A percentile compares a stretch with the other conserved stretches of the same genome.
phyloP scores from a whole-genome alignment of 176 grass and related monocot species.

The Rhipidocladum racemiflorum region DNA sequence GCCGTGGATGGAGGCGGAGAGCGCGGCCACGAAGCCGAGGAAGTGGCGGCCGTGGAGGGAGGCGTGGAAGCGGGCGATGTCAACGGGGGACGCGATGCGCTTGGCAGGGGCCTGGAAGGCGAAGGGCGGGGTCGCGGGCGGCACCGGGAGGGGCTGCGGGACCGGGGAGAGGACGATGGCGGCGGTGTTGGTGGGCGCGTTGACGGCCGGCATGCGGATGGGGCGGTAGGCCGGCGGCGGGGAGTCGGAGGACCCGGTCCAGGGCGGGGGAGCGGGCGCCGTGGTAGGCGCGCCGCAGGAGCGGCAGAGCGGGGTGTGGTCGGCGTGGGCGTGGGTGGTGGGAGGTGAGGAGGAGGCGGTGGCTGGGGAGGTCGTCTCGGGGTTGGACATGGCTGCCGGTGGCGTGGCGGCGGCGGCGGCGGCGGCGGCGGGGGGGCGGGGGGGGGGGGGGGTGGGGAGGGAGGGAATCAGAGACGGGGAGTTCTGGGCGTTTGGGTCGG shows the following conservation, averaged over 20 bases:
- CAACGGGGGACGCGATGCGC: conserved; percentile 58
- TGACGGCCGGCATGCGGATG: conserved; percentile 76
- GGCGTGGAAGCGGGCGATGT: conserved; percentile 61
- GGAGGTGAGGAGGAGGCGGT: conserved; percentile 19
- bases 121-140: conserved; percentile 41
- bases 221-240: conserved; percentile 95
- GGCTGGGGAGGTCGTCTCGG: conserved; percentile 20
- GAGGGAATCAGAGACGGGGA: conserved; percentile 21
- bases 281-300: conserved; percentile 50
- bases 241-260: conserved; percentile 52
- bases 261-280: conserved; percentile 39
- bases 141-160: conserved; percentile 61
- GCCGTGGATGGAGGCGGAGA: conserved; percentile 67
- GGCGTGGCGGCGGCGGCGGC: not conserved
- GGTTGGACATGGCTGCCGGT: conserved; percentile 49
- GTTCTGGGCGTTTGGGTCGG: conserved; percentile 19
- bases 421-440: not conserved
- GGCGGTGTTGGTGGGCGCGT: conserved; percentile 73
- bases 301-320: conserved; percentile 38
- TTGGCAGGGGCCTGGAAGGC: conserved; percentile 55
- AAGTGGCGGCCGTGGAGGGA: conserved; percentile 72
- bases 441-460: no score
- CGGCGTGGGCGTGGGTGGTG: not conserved
- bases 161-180: conserved; percentile 77
- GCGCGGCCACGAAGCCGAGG: conserved; percentile 71